These are phyloP conservation scores for Nemania sp. DNA, from an alignment of 2,329 filamentous ascomycete genomes.

Conservation along the genomic window DNA sequence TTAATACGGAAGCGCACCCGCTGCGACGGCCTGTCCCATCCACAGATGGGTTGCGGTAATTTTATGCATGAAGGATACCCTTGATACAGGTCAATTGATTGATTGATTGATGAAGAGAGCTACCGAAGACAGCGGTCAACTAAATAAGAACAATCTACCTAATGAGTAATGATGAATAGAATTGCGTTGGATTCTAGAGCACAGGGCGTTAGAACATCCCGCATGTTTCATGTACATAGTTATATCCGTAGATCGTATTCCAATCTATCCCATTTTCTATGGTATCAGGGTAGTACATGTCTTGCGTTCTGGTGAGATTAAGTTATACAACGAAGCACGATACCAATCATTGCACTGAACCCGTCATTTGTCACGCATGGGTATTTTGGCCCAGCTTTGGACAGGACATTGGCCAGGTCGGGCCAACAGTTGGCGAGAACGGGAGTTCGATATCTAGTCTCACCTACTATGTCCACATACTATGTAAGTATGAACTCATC, in stretches of 20 bases:
- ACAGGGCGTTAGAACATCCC: slow-evolving; percentile 1
- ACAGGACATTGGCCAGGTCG: too few species aligned
- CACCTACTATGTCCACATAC: too few species aligned
- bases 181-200: slow-evolving; percentile 13
- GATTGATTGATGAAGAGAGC: not conserved
- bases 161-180: slow-evolving; percentile 27
- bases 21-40: slow-evolving; percentile 28
- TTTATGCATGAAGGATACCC: not conserved
- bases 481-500: too few species aligned
- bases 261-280: not conserved
- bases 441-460: too few species aligned
- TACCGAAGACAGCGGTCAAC: not conserved
- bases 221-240: not conserved
- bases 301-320: not conserved
- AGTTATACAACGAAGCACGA: not conserved
- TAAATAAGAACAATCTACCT: slow-evolving; percentile 11
- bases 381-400: not conserved
- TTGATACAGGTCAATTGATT: not conserved
- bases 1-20: slow-evolving; percentile 50
- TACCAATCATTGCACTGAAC: not conserved
- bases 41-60: not conserved
- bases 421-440: too few species aligned
- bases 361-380: not conserved
- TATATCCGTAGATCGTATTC: slow-evolving; percentile 5
- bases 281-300: not conserved